These are phyloP conservation scores for Oropetium thomaeum DNA, from an alignment of 176 grass and related monocot genomes.

Conservation along the genomic window DNA sequence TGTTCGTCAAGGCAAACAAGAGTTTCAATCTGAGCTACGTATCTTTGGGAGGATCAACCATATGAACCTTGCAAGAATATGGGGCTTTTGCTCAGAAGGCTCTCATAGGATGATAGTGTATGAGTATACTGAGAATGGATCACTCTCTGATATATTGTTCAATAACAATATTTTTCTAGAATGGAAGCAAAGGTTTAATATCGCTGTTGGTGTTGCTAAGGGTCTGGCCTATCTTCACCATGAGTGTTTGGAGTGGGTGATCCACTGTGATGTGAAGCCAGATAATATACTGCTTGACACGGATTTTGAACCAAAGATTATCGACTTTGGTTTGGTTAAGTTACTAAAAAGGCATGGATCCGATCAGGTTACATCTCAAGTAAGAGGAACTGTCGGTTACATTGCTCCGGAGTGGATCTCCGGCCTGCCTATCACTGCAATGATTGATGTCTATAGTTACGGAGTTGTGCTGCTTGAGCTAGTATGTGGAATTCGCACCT, in stretches of 20 bases:
- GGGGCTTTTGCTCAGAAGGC: conserved; percentile 39
- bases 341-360: background rate
- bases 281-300: conserved; percentile 21
- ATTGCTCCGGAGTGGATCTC: conserved; percentile 14
- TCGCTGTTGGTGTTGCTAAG: conserved; percentile 20
- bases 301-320: background rate
- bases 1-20: conserved; percentile 1
- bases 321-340: background rate
- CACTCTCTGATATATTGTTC: conserved; percentile 37
- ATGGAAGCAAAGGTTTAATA: conserved; percentile 36
- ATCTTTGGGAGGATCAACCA: conserved; percentile 17
- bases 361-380: background rate
- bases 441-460: conserved; percentile 1
- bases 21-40: conserved; percentile 13
- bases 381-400: background rate
- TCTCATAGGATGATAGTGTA: conserved; percentile 34
- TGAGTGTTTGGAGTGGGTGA: conserved; percentile 44
- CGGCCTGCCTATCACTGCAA: background rate
- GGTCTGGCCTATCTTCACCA: conserved; percentile 48
- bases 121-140: conserved; percentile 43
- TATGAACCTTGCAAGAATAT: conserved; percentile 41
- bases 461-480: conserved; percentile 29
- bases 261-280: conserved; percentile 49
- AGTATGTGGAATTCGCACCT: background rate
- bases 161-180: conserved; percentile 2